These are phyloP conservation scores for Davidsoniella eucalypti DNA, from an alignment of 2,329 filamentous ascomycete genomes.

Conservation along the genomic window DNA sequence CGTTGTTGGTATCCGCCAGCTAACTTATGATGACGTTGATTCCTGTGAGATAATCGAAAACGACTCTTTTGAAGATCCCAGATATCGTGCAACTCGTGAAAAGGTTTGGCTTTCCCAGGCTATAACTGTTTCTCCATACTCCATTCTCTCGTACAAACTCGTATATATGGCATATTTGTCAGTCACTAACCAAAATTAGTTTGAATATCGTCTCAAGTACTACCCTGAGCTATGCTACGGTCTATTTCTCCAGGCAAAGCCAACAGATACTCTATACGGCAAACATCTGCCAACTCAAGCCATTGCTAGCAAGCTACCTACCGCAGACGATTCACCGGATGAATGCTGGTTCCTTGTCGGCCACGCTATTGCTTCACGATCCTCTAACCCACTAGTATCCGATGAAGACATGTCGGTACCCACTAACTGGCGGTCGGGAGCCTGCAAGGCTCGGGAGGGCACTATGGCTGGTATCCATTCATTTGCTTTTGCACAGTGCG, in stretches of 20 bases:
- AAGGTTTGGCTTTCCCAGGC: conserved; percentile 25
- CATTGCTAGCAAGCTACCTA: neutral
- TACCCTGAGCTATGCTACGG: conserved; percentile 67
- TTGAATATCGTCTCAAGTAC: conserved; percentile 56
- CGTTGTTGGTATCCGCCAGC: conserved; percentile 34
- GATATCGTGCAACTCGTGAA: conserved; percentile 33
- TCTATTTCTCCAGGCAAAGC: conserved; percentile 44
- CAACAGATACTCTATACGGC: conserved; percentile 16
- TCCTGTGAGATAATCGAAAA: conserved; percentile 40
- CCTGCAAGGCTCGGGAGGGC: conserved; percentile 25
- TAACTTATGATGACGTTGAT: conserved; percentile 50
- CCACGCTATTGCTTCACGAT: conserved; percentile 63
- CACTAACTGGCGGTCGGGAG: conserved; percentile 41
- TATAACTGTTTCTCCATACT: too few species aligned
- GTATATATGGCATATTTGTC: neutral
- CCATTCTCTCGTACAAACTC: neutral
- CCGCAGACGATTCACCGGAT: conserved; percentile 11
- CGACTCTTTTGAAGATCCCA: conserved; percentile 33
- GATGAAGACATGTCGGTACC: conserved; percentile 66
- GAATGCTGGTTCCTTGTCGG: conserved; percentile 47
- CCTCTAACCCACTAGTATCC: conserved; percentile 43
- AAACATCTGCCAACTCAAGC: neutral
- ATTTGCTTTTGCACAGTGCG: conserved; percentile 58
- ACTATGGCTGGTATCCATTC: conserved; percentile 69
- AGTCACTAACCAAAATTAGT: conserved; percentile 27